These are phyloP conservation scores for Camellia oleifera DNA, from an alignment of 179 eudicot species.

Conservation along the genomic window DNA sequence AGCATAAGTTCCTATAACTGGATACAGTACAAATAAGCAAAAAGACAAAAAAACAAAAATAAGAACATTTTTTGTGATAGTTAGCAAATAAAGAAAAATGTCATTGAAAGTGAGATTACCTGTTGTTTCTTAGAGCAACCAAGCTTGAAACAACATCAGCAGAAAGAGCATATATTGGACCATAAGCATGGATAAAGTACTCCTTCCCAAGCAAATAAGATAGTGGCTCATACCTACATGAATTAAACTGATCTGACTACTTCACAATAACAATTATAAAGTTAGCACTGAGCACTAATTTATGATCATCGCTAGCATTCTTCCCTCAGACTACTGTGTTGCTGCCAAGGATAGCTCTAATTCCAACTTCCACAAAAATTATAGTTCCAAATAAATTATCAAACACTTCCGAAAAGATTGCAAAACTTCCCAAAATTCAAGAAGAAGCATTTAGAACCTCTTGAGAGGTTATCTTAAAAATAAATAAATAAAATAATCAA, in stretches of 20 bases:
- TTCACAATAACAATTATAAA: background rate
- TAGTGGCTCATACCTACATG: conserved; percentile 89
- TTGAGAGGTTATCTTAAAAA: background rate
- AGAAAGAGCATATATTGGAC: conserved; percentile 92
- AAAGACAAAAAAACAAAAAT: background rate
- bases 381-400: background rate
- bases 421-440: background rate
- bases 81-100: too few relatives aligned
- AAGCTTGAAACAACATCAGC: conserved; percentile 89
- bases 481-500: background rate
- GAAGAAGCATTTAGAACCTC: background rate
- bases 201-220: conserved; percentile 76
- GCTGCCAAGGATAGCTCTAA: background rate
- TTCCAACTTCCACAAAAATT: conserved; percentile 1
- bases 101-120: conserved; percentile 42
- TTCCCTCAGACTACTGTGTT: background rate
- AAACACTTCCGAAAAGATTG: background rate
- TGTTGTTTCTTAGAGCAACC: conserved; percentile 81
- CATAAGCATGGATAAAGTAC: conserved; percentile 96
- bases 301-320: background rate
- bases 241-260: conserved; percentile 11
- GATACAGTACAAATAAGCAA: background rate
- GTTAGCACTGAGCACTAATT: background rate
- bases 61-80: too few relatives aligned
- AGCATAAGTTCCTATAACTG: background rate